Percentiles rank a stretch among this genome's conserved stretches.
These are phyloP conservation scores for Sporisorium scitamineum DNA, from an alignment of 1,284 basidiomycete species.

Conservation along the genomic window DNA sequence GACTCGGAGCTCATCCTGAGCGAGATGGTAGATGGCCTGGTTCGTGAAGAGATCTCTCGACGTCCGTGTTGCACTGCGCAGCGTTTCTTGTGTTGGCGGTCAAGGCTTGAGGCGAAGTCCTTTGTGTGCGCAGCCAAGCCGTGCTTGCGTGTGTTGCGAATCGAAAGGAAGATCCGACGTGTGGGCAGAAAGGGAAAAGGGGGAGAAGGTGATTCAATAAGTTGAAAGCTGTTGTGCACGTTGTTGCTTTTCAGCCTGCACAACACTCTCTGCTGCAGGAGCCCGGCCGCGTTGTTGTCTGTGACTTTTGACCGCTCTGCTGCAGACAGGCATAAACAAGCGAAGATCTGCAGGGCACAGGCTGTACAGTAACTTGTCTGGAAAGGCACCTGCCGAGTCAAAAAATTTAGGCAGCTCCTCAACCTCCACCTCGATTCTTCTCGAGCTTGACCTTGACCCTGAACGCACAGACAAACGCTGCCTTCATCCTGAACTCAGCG, in stretches of 20 bases:
- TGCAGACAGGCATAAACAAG: background rate
- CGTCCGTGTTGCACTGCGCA: background rate
- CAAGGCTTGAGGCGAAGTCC: too few relatives aligned
- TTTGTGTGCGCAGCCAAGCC: too few relatives aligned
- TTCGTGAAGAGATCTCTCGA: background rate
- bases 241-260: background rate
- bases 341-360: constrained; percentile 14
- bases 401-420: constrained; percentile 6
- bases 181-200: background rate
- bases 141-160: background rate
- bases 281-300: background rate
- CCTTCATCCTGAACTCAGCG: too few relatives aligned
- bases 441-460: too few relatives aligned
- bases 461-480: too few relatives aligned
- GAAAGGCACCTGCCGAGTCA: background rate
- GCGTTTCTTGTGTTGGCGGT: background rate
- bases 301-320: background rate
- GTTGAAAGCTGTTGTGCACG: too few relatives aligned
- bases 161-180: background rate
- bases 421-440: constrained; percentile 8
- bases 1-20: constrained; percentile 8
- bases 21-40: background rate
- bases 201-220: too few relatives aligned
- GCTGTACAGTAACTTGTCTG: background rate
- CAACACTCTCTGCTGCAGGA: background rate